Percentiles rank a stretch among this genome's conserved stretches.
phyloP scores from a whole-genome alignment of 2,329 filamentous ascomycete genomes.

The Diaporthe amygdali region DNA sequence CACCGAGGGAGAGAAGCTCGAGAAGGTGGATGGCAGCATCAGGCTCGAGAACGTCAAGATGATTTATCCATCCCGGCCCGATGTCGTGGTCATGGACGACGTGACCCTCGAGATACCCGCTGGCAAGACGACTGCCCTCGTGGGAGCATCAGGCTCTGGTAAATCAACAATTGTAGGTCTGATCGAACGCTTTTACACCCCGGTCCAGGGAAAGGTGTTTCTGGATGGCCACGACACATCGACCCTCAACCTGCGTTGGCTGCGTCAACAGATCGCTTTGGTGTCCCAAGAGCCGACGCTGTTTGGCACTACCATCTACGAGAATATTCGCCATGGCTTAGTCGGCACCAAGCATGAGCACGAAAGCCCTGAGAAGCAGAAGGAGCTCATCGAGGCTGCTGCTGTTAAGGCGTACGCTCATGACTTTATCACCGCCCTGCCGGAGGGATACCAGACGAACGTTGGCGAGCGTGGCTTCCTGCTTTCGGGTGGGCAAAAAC shows the following conservation, averaged over 20 bases:
- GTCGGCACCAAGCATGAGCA: conserved; percentile 82
- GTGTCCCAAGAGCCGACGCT: conserved; percentile 93
- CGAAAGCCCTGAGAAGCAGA: conserved; percentile 70
- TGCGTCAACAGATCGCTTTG: conserved; percentile 88
- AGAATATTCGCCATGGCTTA: conserved; percentile 89
- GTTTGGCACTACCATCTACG: conserved; percentile 86
- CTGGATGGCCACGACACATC: conserved; percentile 85
- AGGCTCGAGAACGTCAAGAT: conserved; percentile 85
- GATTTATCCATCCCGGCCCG: conserved; percentile 91
- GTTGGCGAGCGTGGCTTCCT: conserved; percentile 96
- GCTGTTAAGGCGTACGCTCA: conserved; percentile 93
- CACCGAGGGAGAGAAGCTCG: conserved; percentile 73
- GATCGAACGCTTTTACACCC: conserved; percentile 92
- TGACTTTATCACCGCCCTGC: conserved; percentile 82
- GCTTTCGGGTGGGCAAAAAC: conserved; percentile 93
- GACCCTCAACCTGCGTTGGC: conserved; percentile 84
- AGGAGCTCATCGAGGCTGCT: conserved; percentile 76
- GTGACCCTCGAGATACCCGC: conserved; percentile 82
- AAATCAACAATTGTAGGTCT: conserved; percentile 95
- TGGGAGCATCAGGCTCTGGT: conserved; percentile 91
- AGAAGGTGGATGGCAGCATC: conserved; percentile 76
- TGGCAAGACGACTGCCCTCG: conserved; percentile 90
- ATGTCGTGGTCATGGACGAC: conserved; percentile 86
- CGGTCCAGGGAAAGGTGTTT: conserved; percentile 77
- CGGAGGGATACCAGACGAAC: conserved; percentile 90